These are phyloP conservation scores for Talaromyces trachyspermus DNA, from an alignment of 495 filamentous ascomycete species.

Conservation along the genomic window DNA sequence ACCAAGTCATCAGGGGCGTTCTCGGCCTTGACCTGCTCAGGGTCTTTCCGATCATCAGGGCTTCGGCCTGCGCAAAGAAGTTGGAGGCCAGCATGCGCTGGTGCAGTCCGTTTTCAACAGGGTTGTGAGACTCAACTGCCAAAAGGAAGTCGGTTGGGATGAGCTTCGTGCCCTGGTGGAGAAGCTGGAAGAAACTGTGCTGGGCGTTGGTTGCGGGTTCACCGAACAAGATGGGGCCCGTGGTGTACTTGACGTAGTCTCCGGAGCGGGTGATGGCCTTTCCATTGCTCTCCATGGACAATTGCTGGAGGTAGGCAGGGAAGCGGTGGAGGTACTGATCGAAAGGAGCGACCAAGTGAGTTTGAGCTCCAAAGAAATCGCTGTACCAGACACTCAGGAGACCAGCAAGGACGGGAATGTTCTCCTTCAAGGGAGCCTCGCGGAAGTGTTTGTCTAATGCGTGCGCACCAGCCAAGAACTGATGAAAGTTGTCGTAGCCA, in stretches of 20 bases:
- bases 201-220: conserved; percentile 98
- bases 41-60: conserved; percentile 97
- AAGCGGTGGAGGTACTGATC: conserved; percentile 99
- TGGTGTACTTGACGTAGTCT: conserved; percentile 93
- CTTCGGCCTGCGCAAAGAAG: conserved; percentile 96
- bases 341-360: conserved; percentile 94
- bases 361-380: conserved; percentile 96
- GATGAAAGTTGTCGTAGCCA: conserved; percentile 93
- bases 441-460: conserved; percentile 99
- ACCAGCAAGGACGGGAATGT: conserved; percentile 89
- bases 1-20: conserved; percentile 76
- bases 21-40: conserved; percentile 83
- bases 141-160: conserved; percentile 98
- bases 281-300: conserved; percentile 99
- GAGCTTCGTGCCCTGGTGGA: conserved; percentile 98
- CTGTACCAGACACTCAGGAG: conserved; percentile 97
- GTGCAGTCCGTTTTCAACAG: conserved; percentile 82
- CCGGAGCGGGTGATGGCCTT: conserved; percentile 92
- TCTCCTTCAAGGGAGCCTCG: conserved; percentile 80
- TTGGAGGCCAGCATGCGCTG: conserved; percentile 98
- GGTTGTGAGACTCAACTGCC: conserved; percentile 93
- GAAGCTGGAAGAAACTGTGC: conserved; percentile 99
- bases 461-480: conserved; percentile 91
- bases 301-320: conserved; percentile 96
- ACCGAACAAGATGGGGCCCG: conserved; percentile 88